Evolutionary conservation across 768 basidiomycete species (phyloP).

Genomic region (Collybia nuda): DNA sequence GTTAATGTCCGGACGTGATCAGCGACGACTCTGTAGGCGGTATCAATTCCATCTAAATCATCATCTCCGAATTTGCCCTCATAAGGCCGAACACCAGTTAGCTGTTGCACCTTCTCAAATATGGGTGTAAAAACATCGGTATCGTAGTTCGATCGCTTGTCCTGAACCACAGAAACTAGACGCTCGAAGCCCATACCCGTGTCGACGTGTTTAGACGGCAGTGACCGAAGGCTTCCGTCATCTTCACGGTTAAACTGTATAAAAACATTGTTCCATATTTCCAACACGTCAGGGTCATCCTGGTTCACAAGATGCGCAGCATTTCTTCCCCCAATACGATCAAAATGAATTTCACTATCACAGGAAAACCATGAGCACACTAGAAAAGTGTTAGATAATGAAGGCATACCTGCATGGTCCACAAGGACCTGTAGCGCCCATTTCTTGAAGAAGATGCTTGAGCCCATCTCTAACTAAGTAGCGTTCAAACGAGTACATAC

Average conservation of each 20-base stretch:
- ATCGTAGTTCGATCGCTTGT: constrained; percentile 94
- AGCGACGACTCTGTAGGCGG: constrained; percentile 94
- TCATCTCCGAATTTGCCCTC: constrained; percentile 91
- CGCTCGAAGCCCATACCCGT: constrained; percentile 99
- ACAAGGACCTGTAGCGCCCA: constrained; percentile 98
- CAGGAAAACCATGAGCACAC: neutral
- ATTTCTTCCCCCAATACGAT: constrained; percentile 97
- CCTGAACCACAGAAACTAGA: constrained; percentile 90
- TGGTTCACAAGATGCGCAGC: constrained; percentile 91
- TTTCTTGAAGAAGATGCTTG: constrained; percentile 55
- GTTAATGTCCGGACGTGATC: constrained; percentile 96
- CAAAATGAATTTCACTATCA: constrained; percentile 89
- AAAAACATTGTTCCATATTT: constrained; percentile 99
- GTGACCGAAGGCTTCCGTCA: constrained; percentile 72
- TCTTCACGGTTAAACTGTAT: constrained; percentile 98
- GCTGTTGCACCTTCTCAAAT: constrained; percentile 81
- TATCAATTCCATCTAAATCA: constrained; percentile 94
- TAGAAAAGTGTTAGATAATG: neutral
- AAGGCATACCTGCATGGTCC: constrained; percentile 83
- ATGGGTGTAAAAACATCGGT: constrained; percentile 94
- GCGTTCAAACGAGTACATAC: constrained; percentile 38
- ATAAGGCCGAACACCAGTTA: constrained; percentile 88
- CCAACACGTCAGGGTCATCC: constrained; percentile 95
- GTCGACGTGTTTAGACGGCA: constrained; percentile 95
- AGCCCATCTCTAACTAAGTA: too few species aligned